Evolutionary conservation across 2,329 filamentous ascomycete species (phyloP), one percentile per base, ranked within the genome.

Genomic region (Tolypocladium inflatum): DNA sequence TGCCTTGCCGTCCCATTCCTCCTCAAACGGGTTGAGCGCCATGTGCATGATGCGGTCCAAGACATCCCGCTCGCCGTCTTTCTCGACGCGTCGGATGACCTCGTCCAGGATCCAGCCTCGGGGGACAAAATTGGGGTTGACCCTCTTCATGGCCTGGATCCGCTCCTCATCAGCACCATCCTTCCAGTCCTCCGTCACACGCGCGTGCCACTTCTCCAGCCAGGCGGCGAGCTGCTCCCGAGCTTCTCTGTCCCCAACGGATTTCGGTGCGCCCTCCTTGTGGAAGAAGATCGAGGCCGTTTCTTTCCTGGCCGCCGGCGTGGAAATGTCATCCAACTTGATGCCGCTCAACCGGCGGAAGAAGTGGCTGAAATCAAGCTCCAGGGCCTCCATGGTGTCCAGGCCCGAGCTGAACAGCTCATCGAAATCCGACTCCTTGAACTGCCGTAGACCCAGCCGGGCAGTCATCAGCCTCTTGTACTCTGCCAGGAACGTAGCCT

Each of bases 21-120:
- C 93, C 58, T 90, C 81, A 67, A 97, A 99, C 0, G 94, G 94
- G 66, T 90, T 79, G 45, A 93, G 75, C 2, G 86, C 84, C 86
- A 97, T 88, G 51, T 90, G 83, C 87, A 96, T 90, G 30, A 94
- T 80, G 37, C 87, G 80, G 15, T 83, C 78, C 51, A 99, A 71
- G 41, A 97, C 86, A 10, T 91, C 87, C 57, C 90, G 80, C 67
- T 99, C 92, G 2, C 86, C 84, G 55, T 87, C 85, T 70, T 90
- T 90, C 72, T 97, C 91, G 0, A 97, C 92, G 11, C 90, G 83
- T 52, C 88, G 84, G 63, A 99, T 97, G 17, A 99, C 72, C 72
- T 99, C 94, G 70, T 97, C 93, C 23, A 99, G 78, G 55, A 99
- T 84, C 92, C 93, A 99, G 21, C 89, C 87, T 53, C 91, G 83